Evolutionary conservation across 1,139 yeast genomes (phyloP).

Genomic region (Tardiomyces digboiensis): DNA sequence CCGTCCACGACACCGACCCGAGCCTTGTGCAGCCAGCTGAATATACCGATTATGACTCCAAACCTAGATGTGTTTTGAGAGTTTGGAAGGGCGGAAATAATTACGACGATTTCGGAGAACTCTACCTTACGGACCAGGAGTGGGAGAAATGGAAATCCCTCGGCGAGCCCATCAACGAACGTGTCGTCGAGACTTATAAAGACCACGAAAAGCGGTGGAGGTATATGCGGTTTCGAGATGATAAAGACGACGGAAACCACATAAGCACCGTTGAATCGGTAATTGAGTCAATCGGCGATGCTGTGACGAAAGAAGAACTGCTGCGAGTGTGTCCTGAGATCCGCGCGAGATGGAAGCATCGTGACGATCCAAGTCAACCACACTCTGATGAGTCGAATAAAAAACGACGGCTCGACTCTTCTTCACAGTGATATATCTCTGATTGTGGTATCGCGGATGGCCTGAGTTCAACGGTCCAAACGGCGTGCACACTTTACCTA

Average conservation of each 20-base stretch:
- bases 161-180: constrained; percentile 79
- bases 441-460: too few relatives aligned
- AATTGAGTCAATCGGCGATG: constrained; percentile 74
- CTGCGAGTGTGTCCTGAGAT: constrained; percentile 39
- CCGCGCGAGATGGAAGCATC: constrained; percentile 37
- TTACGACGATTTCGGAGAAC: constrained; percentile 58
- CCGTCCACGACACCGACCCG: constrained; percentile 60
- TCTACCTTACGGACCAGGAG: constrained; percentile 57
- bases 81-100: constrained; percentile 74
- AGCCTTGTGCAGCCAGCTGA: constrained; percentile 54
- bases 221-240: constrained; percentile 84
- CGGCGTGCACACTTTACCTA: too few relatives aligned
- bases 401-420: neutral
- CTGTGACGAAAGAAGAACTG: constrained; percentile 72
- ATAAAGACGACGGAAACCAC: constrained; percentile 84
- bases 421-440: too few relatives aligned
- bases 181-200: constrained; percentile 76
- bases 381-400: neutral
- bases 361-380: constrained; percentile 17
- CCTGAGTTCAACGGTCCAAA: too few relatives aligned
- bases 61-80: constrained; percentile 55
- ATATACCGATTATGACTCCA: constrained; percentile 72
- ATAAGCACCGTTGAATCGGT: constrained; percentile 72
- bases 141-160: constrained; percentile 70
- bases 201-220: constrained; percentile 66